A percentile compares a stretch with the other conserved stretches of the same genome.
phyloP scores from a whole-genome alignment of 1,284 basidiomycete species.

The Porodaedalea pini region DNA sequence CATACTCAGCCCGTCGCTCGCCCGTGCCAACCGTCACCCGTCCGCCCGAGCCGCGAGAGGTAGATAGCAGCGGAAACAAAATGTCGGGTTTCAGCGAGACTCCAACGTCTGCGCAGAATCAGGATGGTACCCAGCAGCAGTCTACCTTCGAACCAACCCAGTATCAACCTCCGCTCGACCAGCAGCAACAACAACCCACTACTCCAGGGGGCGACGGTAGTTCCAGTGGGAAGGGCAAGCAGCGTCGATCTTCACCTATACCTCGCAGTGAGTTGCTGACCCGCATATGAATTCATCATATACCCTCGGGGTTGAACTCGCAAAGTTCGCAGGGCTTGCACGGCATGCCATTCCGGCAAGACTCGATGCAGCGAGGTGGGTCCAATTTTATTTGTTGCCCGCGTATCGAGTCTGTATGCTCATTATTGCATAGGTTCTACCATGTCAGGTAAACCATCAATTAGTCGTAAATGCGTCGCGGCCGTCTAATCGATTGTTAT shows the following conservation, averaged over 20 bases:
- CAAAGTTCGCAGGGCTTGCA: conserved; percentile 63
- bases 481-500: conserved; percentile 17
- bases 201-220: conserved; percentile 17
- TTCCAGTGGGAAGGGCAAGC: conserved; percentile 13
- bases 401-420: background rate
- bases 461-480: conserved; percentile 1
- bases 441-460: conserved; percentile 59
- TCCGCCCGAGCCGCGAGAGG: background rate
- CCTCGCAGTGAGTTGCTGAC: conserved; percentile 37
- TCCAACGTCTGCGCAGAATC: conserved; percentile 57
- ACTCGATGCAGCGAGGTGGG: conserved; percentile 65
- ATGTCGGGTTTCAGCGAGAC: conserved; percentile 71
- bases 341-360: conserved; percentile 76
- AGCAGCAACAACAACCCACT: conserved; percentile 27
- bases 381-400: background rate
- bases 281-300: conserved; percentile 13
- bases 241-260: conserved; percentile 24
- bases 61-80: background rate
- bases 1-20: conserved; percentile 3
- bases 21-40: conserved; percentile 11
- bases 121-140: conserved; percentile 35
- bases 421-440: conserved; percentile 40
- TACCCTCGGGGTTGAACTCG: no score
- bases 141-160: conserved; percentile 54
- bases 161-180: conserved; percentile 46